Base-by-base conservation (phyloP, 768 basidiomycete genomes). In the Leccinum disarticulatum region DNA sequence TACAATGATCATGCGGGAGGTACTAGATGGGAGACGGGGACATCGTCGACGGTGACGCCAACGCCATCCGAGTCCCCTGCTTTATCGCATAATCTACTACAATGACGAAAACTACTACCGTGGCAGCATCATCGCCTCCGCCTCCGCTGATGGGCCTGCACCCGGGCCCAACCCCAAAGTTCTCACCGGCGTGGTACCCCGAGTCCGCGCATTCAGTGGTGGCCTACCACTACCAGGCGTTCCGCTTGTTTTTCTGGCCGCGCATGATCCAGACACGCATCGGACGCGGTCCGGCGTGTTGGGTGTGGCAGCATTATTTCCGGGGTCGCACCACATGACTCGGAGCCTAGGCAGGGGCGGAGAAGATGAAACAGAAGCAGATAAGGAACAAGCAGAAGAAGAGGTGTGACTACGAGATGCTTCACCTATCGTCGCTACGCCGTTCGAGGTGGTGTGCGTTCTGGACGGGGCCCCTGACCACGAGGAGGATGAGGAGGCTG, bases 201-300 rank as follows among this genome's bases (percentile, higher is more conserved):
- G 88, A 89, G 66, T 83, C 81, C 53, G 87, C 87, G 1, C 88
- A 90, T 72, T 90, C 88, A 90, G 61, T 90, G 88, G 88, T 90
- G 88, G 88, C 88, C 88, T 2, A 84, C n/a, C 82, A 3, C 72
- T 90, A 4, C 79, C 84, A 0, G 77, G 79, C 1, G 81, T 89
- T 13, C 88, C 86, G 2, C 78, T 90, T 22, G 81, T 89, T 25
- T 78, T 90, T 1, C 80, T 89, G 4, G 83, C 86, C 0, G 77
- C 80, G 13, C 86, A 87, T 58, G 83, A 88, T 62, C 80, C 77
- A n/a, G 73, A 77, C 9, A 85, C 84, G 15, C 85, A 86, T 59
- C 77, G 78, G 3, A 86, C 82, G 47, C 76, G 81, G 33, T 89
- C 84, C n/a, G n/a, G n/a, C 62, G 84, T 88, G 25, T 79, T 90